Conservation (phyloP, 78 protist genomes). For the Dictyostelium discoideum region DNA sequence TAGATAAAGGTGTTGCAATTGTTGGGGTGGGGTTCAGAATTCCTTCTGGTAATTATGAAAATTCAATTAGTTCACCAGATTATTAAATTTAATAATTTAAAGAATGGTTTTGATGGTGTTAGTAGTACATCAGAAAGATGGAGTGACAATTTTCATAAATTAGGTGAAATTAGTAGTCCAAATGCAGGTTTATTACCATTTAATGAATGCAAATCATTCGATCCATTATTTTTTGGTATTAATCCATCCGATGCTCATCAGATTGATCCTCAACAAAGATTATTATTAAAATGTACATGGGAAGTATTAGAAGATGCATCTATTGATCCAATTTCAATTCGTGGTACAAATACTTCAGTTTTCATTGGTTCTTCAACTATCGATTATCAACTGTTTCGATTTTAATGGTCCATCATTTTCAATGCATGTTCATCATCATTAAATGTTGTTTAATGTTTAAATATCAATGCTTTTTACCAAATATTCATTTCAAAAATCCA, state of each 20-base stretch:
- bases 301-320: constrained; percentile 82
- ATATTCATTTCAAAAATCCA: constrained; percentile 49
- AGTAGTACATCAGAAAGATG: too few species aligned
- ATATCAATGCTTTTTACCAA: constrained; percentile 31
- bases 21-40: neutral
- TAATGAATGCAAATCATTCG: constrained; percentile 57
- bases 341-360: constrained; percentile 64
- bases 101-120: neutral
- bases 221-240: constrained; percentile 72
- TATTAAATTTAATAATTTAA: too few species aligned
- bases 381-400: constrained; percentile 45
- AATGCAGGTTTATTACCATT: constrained; percentile 42
- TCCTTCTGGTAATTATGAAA: neutral
- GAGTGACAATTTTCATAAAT: neutral
- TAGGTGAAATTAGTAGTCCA: constrained; percentile 25
- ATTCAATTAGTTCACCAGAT: neutral
- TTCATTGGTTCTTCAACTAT: constrained; percentile 44
- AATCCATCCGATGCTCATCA: constrained; percentile 60
- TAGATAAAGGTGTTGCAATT: neutral
- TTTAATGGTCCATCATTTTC: constrained; percentile 83
- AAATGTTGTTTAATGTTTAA: constrained; percentile 53
- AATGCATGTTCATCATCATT: constrained; percentile 86
- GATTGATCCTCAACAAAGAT: constrained; percentile 91
- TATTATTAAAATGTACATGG: constrained; percentile 56
- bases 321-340: constrained; percentile 14